Evolutionary conservation across 768 basidiomycete species (phyloP).

Genomic region (Mycena capillaripes): DNA sequence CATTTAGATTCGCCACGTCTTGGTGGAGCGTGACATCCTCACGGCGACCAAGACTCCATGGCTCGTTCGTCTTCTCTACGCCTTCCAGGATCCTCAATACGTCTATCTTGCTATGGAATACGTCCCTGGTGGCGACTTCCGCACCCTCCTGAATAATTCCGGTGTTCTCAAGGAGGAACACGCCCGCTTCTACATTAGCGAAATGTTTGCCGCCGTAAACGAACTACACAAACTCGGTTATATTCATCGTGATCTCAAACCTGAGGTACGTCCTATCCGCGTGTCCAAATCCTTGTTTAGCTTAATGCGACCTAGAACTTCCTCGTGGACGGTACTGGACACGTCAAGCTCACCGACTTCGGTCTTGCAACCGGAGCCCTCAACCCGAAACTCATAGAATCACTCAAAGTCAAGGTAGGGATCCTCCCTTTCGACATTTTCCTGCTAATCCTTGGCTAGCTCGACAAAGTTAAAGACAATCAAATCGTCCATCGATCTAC

Average conservation of each 20-base stretch:
- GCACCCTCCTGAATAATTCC: conserved; percentile 97
- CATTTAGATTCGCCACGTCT: conserved; percentile 91
- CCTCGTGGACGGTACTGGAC: conserved; percentile 93
- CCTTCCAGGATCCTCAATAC: conserved; percentile 93
- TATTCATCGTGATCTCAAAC: conserved; percentile 98
- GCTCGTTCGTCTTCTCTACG: conserved; percentile 95
- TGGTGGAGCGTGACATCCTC: conserved; percentile 97
- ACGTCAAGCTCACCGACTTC: conserved; percentile 98
- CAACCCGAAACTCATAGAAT: conserved; percentile 95
- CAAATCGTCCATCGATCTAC: conserved; percentile 92
- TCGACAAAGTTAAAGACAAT: conserved; percentile 97
- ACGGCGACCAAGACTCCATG: conserved; percentile 98
- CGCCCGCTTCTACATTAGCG: conserved; percentile 95
- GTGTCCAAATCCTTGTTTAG: not conserved
- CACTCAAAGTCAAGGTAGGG: conserved; percentile 89
- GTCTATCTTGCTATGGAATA: conserved; percentile 90
- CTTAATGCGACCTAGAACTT: conserved; percentile 78
- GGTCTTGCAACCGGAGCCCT: conserved; percentile 97
- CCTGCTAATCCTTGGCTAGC: conserved; percentile 56
- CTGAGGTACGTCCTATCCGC: conserved; percentile 77
- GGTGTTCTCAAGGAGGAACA: conserved; percentile 98
- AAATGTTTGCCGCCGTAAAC: conserved; percentile 96
- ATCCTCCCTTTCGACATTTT: not conserved
- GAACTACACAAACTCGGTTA: conserved; percentile 98
- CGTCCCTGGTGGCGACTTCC: conserved; percentile 95